Conservation (phyloP, 257 asterid species). For the Striga asiatica region DNA sequence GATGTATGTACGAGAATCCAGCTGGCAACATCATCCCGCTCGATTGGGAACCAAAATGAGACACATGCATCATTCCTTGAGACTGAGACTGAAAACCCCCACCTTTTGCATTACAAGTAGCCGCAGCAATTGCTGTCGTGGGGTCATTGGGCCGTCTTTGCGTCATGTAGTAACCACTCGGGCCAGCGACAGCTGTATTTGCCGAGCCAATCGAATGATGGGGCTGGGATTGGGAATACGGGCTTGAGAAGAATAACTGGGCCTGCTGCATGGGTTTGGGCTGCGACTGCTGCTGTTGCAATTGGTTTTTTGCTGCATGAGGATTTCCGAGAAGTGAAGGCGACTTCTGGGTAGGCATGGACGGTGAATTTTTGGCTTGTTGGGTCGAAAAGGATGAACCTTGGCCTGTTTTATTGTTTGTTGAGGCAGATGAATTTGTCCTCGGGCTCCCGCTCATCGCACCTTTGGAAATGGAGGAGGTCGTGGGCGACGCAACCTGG, state of each 20-base stretch:
- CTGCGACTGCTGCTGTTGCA: constrained; percentile 46
- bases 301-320: constrained; percentile 36
- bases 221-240: constrained; percentile 48
- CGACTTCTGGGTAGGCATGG: constrained; percentile 46
- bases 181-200: constrained; percentile 26
- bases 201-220: constrained; percentile 30
- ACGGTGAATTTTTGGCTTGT: constrained; percentile 32
- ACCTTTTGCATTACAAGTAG: constrained; percentile 55
- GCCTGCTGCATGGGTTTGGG: constrained; percentile 51
- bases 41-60: constrained; percentile 50
- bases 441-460: constrained; percentile 89
- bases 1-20: constrained; percentile 55
- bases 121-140: constrained; percentile 79
- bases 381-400: constrained; percentile 47
- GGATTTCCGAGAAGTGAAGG: constrained; percentile 74
- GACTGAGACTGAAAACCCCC: constrained; percentile 44
- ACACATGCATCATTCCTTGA: constrained; percentile 39
- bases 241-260: constrained; percentile 52
- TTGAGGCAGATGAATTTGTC: constrained; percentile 39
- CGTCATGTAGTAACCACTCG: constrained; percentile 43
- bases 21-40: constrained; percentile 46
- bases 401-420: constrained; percentile 45
- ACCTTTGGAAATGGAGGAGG: constrained; percentile 78
- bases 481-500: constrained; percentile 79
- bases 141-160: constrained; percentile 70